Percentiles rank a stretch among this genome's conserved stretches.
Evolutionary conservation across 75 land plant genomes (phyloP).

Genomic region (Picea sitchensis): DNA sequence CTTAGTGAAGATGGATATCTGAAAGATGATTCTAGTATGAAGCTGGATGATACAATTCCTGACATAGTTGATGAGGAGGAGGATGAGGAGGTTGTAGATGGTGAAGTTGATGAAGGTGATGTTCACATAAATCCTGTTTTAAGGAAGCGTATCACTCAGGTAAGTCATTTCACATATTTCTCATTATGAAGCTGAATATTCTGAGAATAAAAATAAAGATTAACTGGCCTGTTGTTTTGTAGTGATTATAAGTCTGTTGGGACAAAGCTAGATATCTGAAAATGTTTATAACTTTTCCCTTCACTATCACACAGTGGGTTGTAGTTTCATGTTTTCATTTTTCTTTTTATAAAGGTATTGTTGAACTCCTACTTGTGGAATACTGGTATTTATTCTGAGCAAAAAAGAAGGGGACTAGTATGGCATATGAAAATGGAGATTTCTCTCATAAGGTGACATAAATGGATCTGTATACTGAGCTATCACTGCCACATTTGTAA

Average conservation of each 20-base stretch:
- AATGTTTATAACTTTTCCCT: background rate
- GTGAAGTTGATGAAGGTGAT: slow-evolving; percentile 98
- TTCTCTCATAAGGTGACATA: background rate
- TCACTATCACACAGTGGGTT: background rate
- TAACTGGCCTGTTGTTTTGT: background rate
- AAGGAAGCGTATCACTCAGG: slow-evolving; percentile 52
- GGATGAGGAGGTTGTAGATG: slow-evolving; percentile 80
- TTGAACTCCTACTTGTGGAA: background rate
- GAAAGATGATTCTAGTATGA: slow-evolving; percentile 23
- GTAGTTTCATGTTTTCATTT: background rate
- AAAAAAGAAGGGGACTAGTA: background rate
- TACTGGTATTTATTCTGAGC: background rate
- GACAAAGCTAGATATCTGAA: background rate
- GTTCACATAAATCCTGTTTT: slow-evolving; percentile 74
- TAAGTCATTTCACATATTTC: slow-evolving; percentile 17
- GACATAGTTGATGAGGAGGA: slow-evolving; percentile 75
- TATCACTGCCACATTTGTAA: too few species aligned
- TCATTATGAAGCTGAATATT: background rate
- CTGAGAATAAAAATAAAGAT: background rate
- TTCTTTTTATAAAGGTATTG: background rate
- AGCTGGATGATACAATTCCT: slow-evolving; percentile 22
- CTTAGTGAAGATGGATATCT: slow-evolving; percentile 70
- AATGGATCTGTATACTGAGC: background rate
- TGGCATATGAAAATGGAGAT: background rate
- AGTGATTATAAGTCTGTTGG: background rate